Evolutionary conservation across 805 yeast species (phyloP).

Genomic region (Priceomyces carsonii): DNA sequence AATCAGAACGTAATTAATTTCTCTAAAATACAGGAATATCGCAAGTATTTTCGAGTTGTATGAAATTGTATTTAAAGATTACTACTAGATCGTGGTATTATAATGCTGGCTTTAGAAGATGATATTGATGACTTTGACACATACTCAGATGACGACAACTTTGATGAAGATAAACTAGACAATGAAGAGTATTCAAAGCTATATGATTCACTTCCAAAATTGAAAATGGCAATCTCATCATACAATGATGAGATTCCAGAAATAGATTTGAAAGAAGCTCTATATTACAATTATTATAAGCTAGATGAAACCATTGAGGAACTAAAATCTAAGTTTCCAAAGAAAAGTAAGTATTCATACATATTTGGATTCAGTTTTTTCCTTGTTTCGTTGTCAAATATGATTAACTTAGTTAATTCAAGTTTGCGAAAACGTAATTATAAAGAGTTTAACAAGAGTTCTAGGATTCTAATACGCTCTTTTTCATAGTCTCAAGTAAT

Average conservation of each 20-base stretch:
- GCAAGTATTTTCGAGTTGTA: too few relatives aligned
- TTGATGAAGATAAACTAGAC: constrained; percentile 37
- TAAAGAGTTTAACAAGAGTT: constrained; percentile 13
- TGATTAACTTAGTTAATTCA: too few relatives aligned
- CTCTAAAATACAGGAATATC: too few relatives aligned
- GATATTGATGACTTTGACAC: constrained; percentile 24
- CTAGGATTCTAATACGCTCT: constrained; percentile 17
- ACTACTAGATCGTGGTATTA: too few relatives aligned
- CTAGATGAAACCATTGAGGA: constrained; percentile 52
- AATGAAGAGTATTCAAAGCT: constrained; percentile 46
- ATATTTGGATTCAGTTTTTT: constrained; percentile 8
- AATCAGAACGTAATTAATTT: too few relatives aligned
- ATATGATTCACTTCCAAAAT: constrained; percentile 42
- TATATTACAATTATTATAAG: constrained; percentile 61
- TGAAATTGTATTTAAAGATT: too few relatives aligned
- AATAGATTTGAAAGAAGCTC: constrained; percentile 52
- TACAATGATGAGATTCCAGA: constrained; percentile 49
- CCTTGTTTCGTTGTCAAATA: constrained; percentile 7
- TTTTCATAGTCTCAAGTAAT: constrained; percentile 1
- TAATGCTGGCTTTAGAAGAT: constrained; percentile 18
- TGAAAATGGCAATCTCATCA: constrained; percentile 36
- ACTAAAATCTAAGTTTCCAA: constrained; percentile 33
- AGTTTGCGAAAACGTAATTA: constrained; percentile 3
- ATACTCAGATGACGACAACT: constrained; percentile 29
- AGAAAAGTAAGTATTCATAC: constrained; percentile 49